Evolutionary conservation across 2,329 filamentous ascomycete genomes (phyloP).

Genomic region (Xylariaceae sp.): DNA sequence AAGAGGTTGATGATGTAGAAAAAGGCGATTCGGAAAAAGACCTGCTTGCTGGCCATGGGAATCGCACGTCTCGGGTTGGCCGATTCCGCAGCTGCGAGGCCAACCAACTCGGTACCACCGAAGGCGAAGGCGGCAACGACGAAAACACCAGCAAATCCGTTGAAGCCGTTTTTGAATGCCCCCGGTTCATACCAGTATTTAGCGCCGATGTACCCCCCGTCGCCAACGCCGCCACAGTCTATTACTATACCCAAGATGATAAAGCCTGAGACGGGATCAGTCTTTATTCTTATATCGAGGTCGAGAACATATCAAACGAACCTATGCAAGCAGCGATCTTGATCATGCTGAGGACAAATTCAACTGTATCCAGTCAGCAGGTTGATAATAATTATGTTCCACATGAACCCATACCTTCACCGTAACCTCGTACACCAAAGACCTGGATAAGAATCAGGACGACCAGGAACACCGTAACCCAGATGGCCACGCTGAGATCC

Average conservation of each 20-base stretch:
- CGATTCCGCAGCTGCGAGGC: conserved; percentile 55
- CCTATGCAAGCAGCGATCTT: conserved; percentile 58
- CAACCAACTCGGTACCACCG: conserved; percentile 55
- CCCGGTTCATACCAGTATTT: conserved; percentile 62
- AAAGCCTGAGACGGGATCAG: conserved; percentile 48
- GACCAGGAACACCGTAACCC: conserved; percentile 59
- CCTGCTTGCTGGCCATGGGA: conserved; percentile 55
- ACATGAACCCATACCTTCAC: conserved; percentile 42
- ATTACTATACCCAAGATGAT: conserved; percentile 66
- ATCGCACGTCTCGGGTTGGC: conserved; percentile 51
- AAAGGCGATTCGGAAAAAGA: conserved; percentile 57
- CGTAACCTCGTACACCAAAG: conserved; percentile 61
- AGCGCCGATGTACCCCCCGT: conserved; percentile 61
- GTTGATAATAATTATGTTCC: conserved; percentile 19
- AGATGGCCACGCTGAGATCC: conserved; percentile 55
- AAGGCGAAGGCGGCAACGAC: conserved; percentile 56
- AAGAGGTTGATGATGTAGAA: conserved; percentile 58
- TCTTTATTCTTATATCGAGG: background rate
- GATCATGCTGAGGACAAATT: conserved; percentile 59
- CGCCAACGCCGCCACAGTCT: conserved; percentile 58
- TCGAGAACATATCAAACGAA: background rate
- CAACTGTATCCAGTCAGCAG: conserved; percentile 44
- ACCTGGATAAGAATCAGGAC: conserved; percentile 54
- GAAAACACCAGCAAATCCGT: conserved; percentile 55
- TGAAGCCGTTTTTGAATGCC: conserved; percentile 55